Percentiles rank a stretch among this genome's conserved stretches.
These are phyloP conservation scores for Calonectria hongkongensis DNA, from an alignment of 2,329 filamentous ascomycete species.

Conservation along the genomic window DNA sequence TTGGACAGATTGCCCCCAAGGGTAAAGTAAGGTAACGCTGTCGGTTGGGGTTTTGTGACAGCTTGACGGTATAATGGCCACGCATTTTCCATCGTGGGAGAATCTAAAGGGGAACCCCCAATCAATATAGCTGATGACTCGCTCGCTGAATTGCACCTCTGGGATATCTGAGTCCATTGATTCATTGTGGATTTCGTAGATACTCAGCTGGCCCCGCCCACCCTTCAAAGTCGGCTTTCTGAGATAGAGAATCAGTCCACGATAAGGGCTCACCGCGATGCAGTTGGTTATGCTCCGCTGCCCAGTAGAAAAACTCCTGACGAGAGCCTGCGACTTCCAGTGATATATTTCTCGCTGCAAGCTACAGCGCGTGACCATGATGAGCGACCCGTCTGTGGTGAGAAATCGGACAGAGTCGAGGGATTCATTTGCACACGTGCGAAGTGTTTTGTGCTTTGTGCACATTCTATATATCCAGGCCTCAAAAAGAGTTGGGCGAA, in stretches of 20 bases:
- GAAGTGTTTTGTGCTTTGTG: background rate
- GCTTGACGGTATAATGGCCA: background rate
- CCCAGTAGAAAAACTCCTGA: background rate
- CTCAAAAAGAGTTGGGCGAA: background rate
- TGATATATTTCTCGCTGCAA: background rate
- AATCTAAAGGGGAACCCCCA: background rate
- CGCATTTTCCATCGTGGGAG: background rate
- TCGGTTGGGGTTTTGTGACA: background rate
- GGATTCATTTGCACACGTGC: background rate
- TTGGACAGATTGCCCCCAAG: background rate
- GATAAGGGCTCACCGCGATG: no score
- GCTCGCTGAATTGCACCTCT: background rate
- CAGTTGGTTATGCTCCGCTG: no score
- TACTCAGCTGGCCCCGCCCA: background rate
- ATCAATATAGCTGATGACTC: background rate
- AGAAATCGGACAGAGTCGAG: background rate
- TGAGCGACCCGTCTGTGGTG: conserved; percentile 1
- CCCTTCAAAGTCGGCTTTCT: background rate
- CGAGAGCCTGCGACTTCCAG: background rate
- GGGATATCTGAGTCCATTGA: background rate
- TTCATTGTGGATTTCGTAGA: background rate
- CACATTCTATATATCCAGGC: background rate
- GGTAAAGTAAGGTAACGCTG: background rate
- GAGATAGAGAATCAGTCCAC: no score
- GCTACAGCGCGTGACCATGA: background rate